phyloP scores from a whole-genome alignment of 2,329 filamentous ascomycete genomes.

The Cercospora berteroae region DNA sequence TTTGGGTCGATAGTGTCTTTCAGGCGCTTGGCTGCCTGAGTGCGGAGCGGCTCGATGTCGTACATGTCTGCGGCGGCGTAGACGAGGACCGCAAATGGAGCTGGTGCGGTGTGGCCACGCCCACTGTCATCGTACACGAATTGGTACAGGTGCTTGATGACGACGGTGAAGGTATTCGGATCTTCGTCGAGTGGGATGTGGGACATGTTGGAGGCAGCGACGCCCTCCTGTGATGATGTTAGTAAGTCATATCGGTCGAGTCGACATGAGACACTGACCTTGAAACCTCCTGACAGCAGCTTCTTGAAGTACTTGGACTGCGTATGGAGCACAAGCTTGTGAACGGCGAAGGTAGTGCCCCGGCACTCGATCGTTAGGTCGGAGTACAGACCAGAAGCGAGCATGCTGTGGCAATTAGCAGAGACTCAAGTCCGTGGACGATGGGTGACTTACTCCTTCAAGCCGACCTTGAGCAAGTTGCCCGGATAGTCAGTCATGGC shows the following conservation, averaged over 20 bases:
- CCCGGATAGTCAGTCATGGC: not conserved
- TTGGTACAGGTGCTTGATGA: conserved; percentile 28
- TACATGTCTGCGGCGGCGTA: conserved; percentile 43
- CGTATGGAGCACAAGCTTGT: conserved; percentile 43
- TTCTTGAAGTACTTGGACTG: conserved; percentile 46
- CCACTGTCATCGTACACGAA: conserved; percentile 25
- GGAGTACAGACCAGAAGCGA: conserved; percentile 35
- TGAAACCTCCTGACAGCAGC: conserved; percentile 34
- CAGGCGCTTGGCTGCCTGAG: conserved; percentile 14
- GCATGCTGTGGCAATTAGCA: not conserved
- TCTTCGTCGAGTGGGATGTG: conserved; percentile 21
- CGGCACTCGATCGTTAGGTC: conserved; percentile 46
- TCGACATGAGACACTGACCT: conserved; percentile 11
- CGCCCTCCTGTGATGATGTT: conserved; percentile 15
- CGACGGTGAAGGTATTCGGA: conserved; percentile 16
- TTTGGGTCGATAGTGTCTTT: conserved; percentile 7
- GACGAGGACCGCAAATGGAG: conserved; percentile 34
- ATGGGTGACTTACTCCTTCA: not conserved
- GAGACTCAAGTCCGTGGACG: not conserved
- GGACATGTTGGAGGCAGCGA: conserved; percentile 10
- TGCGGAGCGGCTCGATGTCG: conserved; percentile 35
- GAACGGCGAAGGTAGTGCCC: conserved; percentile 41
- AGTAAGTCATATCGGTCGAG: not conserved
- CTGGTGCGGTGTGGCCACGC: not conserved
- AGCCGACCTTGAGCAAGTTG: not conserved